These are phyloP conservation scores for Epichloe typhina DNA, from an alignment of 2,329 filamentous ascomycete species.

Conservation along the genomic window DNA sequence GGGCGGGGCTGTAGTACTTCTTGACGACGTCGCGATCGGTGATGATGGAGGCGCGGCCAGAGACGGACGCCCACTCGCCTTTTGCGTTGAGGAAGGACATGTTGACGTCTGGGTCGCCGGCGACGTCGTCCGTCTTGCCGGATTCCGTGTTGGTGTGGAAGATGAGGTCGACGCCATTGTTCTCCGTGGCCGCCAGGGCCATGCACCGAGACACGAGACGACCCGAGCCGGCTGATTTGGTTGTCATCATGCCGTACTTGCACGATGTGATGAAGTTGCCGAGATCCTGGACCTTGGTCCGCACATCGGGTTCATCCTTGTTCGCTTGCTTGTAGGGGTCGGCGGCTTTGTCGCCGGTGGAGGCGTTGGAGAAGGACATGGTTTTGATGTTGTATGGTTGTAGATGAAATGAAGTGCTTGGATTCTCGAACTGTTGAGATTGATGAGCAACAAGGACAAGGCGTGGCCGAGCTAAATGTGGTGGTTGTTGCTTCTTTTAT, in stretches of 20 bases:
- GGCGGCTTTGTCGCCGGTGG: slow-evolving; percentile 47
- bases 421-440: too few species aligned
- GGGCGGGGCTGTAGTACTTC: slow-evolving; percentile 59
- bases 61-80: slow-evolving; percentile 78
- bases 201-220: slow-evolving; percentile 71
- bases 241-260: slow-evolving; percentile 89
- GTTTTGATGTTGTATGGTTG: background rate
- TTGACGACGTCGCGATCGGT: slow-evolving; percentile 55
- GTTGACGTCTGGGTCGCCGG: slow-evolving; percentile 61
- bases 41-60: slow-evolving; percentile 56
- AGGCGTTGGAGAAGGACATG: slow-evolving; percentile 39
- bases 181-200: slow-evolving; percentile 72
- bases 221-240: slow-evolving; percentile 49
- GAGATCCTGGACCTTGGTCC: slow-evolving; percentile 67
- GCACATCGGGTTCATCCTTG: slow-evolving; percentile 47
- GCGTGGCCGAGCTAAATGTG: rapidly evolving
- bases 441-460: too few species aligned
- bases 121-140: slow-evolving; percentile 73
- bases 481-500: background rate
- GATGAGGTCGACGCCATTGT: slow-evolving; percentile 65
- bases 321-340: slow-evolving; percentile 74
- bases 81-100: slow-evolving; percentile 63
- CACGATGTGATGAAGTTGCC: slow-evolving; percentile 53
- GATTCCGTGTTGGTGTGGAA: slow-evolving; percentile 90
- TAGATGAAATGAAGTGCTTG: too few species aligned